These are phyloP conservation scores for Boletus coccyginus DNA, from an alignment of 768 basidiomycete species.

Conservation along the genomic window DNA sequence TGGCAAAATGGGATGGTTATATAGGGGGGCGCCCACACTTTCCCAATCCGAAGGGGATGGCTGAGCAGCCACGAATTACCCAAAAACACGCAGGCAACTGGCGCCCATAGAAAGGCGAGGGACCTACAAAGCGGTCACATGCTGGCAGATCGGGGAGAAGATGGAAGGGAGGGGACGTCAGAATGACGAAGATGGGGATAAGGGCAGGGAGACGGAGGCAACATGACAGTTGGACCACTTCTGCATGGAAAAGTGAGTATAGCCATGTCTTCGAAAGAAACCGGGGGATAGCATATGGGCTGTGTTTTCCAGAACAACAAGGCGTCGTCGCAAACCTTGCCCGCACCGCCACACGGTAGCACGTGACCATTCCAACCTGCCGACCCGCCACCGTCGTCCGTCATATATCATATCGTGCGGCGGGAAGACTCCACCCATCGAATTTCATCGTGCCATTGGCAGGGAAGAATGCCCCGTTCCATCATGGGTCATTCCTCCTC, in stretches of 20 bases:
- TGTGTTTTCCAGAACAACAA: constrained; percentile 18
- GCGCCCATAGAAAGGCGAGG: constrained; percentile 8
- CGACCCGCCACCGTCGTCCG: background rate
- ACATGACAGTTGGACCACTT: background rate
- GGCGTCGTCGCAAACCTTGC: background rate
- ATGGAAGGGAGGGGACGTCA: background rate
- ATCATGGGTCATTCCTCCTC: too few relatives aligned
- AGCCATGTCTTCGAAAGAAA: constrained; percentile 4
- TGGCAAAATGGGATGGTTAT: constrained; percentile 11
- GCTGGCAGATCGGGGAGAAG: constrained; percentile 1
- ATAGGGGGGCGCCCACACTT: constrained; percentile 14
- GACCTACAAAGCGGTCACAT: constrained; percentile 1
- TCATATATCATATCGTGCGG: too few relatives aligned
- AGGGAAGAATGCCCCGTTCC: too few relatives aligned
- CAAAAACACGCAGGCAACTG: background rate
- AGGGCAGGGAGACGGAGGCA: background rate
- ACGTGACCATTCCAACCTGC: constrained; percentile 10
- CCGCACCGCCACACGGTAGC: constrained; percentile 9
- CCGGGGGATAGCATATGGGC: too few relatives aligned
- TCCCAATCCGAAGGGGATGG: background rate
- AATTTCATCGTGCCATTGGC: constrained; percentile 4
- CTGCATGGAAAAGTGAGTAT: constrained; percentile 10
- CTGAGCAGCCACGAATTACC: background rate
- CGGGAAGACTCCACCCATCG: background rate
- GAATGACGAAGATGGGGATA: constrained; percentile 4